These are phyloP conservation scores for Claviceps africana DNA, from an alignment of 2,329 filamentous ascomycete genomes.

Conservation along the genomic window DNA sequence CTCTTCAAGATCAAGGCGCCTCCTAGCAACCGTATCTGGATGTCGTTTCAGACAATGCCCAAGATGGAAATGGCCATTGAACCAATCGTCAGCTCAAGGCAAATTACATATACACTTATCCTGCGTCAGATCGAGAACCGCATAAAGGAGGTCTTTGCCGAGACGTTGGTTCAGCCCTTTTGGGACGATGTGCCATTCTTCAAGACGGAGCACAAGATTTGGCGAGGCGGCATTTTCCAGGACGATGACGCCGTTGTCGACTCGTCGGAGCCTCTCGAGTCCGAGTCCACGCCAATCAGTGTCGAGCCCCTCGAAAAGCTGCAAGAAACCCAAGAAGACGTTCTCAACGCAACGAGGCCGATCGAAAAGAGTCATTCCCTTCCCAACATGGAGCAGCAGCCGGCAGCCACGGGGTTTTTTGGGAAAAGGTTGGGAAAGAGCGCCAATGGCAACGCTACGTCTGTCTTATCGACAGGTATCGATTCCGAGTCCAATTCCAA, in stretches of 20 bases:
- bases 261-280: slow-evolving; percentile 9
- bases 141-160: slow-evolving; percentile 85
- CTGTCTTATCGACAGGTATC: slow-evolving; percentile 33
- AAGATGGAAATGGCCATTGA: slow-evolving; percentile 91
- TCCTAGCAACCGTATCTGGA: slow-evolving; percentile 91
- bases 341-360: slow-evolving; percentile 26
- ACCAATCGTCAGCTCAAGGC: slow-evolving; percentile 84
- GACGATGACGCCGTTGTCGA: slow-evolving; percentile 36
- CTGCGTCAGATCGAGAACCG: slow-evolving; percentile 86
- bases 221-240: slow-evolving; percentile 73
- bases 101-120: slow-evolving; percentile 90
- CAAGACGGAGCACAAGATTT: slow-evolving; percentile 60
- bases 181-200: slow-evolving; percentile 96
- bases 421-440: slow-evolving; percentile 32
- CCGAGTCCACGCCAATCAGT: slow-evolving; percentile 27
- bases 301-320: slow-evolving; percentile 35
- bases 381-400: slow-evolving; percentile 26
- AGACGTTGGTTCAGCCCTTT: slow-evolving; percentile 81
- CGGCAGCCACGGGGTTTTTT: slow-evolving; percentile 30
- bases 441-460: slow-evolving; percentile 16
- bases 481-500: slow-evolving; percentile 24
- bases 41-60: slow-evolving; percentile 86
- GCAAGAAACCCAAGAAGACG: slow-evolving; percentile 26
- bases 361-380: slow-evolving; percentile 43
- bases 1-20: slow-evolving; percentile 84